Evolutionary conservation across 192 early-diverging fungal genomes (phyloP), one percentile per base, ranked within the genome.

Genomic region (Cladochytrium replicatum): DNA sequence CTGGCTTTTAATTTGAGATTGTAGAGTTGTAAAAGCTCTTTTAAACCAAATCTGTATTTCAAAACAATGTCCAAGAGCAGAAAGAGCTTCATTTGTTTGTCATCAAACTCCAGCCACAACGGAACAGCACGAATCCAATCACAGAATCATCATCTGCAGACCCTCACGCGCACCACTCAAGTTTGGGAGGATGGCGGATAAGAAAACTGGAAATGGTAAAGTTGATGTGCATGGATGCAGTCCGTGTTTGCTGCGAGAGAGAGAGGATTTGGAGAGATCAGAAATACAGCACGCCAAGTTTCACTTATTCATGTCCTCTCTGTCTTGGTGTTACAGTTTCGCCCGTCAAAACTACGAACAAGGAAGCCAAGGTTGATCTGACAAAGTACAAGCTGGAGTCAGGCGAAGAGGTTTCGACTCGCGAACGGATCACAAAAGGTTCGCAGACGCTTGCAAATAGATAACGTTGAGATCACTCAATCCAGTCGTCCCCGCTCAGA

Each of bases 381-480:
- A 81, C 84, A 8, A 68, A 86, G 37, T 81, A 89, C 49, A 80
- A 68, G 43, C 64, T 72, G 52, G 87, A 87, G 30, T 78, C 82
- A 58, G 85, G 85, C 41, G 68, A 73, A 25, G 69, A 76, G 28
- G 83, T 88, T 17, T 75, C 74, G 29, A 91, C 88, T 8, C 61
- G 55, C 4, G 85, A 85, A 34, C 78, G 90, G 11, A 68, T 81
- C 49, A 72, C 77, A 57, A 86, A 86, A 85, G 87, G 87, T 85
- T 66, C 30, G 27, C 27, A 21, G 34, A 0, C 3, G 2, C 40
- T n/a, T 46, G 24, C 28, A 21, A 13, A 53, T 4, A 38, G 19
- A 26, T 0, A 25, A 26, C 1, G 53, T 32, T 15, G 24, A 9
- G 22, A 15, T 25, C 5, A 21, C 2, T 5, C 42, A 45, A 4